phyloP scores from a whole-genome alignment of 257 asterid species.

The Solanum megistacrolobum region DNA sequence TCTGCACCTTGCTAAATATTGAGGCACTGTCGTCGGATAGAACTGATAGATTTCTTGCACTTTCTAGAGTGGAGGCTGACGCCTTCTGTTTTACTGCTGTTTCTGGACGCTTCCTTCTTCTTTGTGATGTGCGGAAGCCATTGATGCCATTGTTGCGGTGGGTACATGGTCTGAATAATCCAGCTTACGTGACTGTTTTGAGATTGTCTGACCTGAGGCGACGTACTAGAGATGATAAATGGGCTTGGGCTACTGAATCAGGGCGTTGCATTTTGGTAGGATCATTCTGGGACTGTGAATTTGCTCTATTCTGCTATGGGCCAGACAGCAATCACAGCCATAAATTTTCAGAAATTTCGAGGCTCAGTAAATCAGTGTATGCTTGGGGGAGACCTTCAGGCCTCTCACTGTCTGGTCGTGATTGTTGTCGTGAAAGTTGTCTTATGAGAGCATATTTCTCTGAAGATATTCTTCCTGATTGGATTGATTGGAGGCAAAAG shows the following conservation, averaged over 20 bases:
- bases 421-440: conserved; percentile 56
- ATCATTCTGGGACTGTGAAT: conserved; percentile 69
- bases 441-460: conserved; percentile 37
- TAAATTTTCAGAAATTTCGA: conserved; percentile 25
- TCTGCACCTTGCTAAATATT: conserved; percentile 46
- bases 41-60: conserved; percentile 45
- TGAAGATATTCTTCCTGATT: conserved; percentile 37
- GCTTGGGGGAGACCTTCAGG: conserved; percentile 61
- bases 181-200: conserved; percentile 35
- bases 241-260: conserved; percentile 51
- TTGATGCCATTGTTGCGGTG: conserved; percentile 48
- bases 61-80: conserved; percentile 42
- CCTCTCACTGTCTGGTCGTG: conserved; percentile 33
- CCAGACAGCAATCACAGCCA: conserved; percentile 20
- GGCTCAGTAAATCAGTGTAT: conserved; percentile 26
- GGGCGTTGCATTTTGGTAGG: conserved; percentile 74
- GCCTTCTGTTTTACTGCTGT: conserved; percentile 42
- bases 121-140: conserved; percentile 61
- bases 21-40: conserved; percentile 26
- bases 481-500: conserved; percentile 90
- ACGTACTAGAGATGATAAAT: conserved; percentile 24
- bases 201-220: conserved; percentile 55
- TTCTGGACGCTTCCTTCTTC: conserved; percentile 39
- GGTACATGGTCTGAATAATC: conserved; percentile 51
- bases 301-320: conserved; percentile 61